These are phyloP conservation scores for Botrytis squamosa DNA, from an alignment of 2,329 filamentous ascomycete genomes.

Conservation along the genomic window DNA sequence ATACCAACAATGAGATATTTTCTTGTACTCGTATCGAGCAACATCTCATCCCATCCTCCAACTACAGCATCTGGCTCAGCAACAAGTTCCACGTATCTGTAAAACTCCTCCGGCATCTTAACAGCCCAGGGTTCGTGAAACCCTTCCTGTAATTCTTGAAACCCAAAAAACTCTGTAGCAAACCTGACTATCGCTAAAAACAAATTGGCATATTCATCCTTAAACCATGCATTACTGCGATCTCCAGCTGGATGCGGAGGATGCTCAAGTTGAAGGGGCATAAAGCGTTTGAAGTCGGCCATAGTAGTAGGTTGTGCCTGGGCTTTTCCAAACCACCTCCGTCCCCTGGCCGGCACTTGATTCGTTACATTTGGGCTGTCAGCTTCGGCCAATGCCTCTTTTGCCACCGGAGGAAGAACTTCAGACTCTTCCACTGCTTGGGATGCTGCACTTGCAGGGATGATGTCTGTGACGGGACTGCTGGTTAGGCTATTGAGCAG, in stretches of 20 bases:
- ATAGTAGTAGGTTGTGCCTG: neutral
- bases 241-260: slow-evolving; percentile 26
- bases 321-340: neutral
- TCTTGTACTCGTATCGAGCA: slow-evolving; percentile 28
- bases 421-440: neutral
- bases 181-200: slow-evolving; percentile 22
- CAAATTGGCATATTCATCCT: slow-evolving; percentile 24
- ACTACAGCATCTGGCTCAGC: slow-evolving; percentile 29
- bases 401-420: neutral
- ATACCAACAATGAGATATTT: slow-evolving; percentile 33
- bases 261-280: slow-evolving; percentile 25
- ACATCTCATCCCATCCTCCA: slow-evolving; percentile 33
- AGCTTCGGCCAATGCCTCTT: neutral
- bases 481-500: slow-evolving; percentile 2
- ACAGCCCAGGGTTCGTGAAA: slow-evolving; percentile 27
- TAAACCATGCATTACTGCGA: slow-evolving; percentile 30
- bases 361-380: neutral
- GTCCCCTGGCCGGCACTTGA: neutral
- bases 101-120: slow-evolving; percentile 28
- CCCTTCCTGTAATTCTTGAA: slow-evolving; percentile 23
- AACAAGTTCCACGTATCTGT: slow-evolving; percentile 28
- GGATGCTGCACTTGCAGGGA: slow-evolving; percentile 5
- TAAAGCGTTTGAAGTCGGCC: slow-evolving; percentile 19
- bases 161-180: slow-evolving; percentile 24
- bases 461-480: neutral